These are phyloP conservation scores for Tulasnella sp. DNA, from an alignment of 768 basidiomycete genomes.

Conservation along the genomic window DNA sequence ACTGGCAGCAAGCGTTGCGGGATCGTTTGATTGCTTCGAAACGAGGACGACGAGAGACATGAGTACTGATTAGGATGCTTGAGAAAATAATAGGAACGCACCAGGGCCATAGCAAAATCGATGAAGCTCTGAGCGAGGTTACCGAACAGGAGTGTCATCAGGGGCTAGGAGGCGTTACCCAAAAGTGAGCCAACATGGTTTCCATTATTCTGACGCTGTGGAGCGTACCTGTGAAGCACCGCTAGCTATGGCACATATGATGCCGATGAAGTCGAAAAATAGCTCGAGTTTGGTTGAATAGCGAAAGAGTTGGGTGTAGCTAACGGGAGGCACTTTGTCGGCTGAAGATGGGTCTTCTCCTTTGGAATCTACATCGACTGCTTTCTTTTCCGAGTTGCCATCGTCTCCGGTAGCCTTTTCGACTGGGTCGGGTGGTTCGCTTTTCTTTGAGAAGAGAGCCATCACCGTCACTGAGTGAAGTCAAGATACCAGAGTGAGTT, in stretches of 20 bases:
- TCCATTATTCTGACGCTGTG: conserved; percentile 19
- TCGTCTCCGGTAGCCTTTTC: background rate
- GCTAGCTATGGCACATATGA: conserved; percentile 34
- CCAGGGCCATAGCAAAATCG: conserved; percentile 20
- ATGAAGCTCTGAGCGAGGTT: conserved; percentile 23
- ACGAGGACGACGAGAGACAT: background rate
- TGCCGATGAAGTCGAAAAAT: conserved; percentile 32
- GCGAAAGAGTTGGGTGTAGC: conserved; percentile 32
- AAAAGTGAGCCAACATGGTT: background rate
- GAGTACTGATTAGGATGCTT: background rate
- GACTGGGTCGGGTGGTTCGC: background rate
- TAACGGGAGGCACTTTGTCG: conserved; percentile 23
- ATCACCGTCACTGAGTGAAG: background rate
- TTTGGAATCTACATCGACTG: background rate
- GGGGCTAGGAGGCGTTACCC: conserved; percentile 10
- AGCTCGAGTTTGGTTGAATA: conserved; percentile 33
- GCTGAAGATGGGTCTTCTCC: background rate
- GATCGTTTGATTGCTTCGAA: background rate
- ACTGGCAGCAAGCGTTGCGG: background rate
- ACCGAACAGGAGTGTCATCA: conserved; percentile 35
- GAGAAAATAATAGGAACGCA: background rate
- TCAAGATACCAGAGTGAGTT: background rate
- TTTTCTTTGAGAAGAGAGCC: background rate
- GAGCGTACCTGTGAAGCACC: conserved; percentile 22
- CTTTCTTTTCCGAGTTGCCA: background rate